Base-by-base conservation (phyloP, 2,329 filamentous ascomycete species). In the Plenodomus lindquistii region DNA sequence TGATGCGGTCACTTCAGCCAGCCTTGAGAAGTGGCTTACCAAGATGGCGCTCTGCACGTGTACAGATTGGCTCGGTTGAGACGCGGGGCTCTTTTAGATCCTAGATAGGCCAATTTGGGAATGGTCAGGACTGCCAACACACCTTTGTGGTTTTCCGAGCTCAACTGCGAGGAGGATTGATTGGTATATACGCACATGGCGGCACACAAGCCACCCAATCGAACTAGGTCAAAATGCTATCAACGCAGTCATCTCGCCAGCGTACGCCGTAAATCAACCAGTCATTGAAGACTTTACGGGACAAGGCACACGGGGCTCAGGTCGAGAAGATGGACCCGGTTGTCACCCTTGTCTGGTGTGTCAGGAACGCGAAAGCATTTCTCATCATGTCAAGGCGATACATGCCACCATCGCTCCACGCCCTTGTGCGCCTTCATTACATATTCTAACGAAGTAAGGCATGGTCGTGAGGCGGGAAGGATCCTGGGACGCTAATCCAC, bases 381-480 rank as follows among this genome's bases (percentile, higher is more conserved):
- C 27, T 8, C 15, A 8, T 15, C 4, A 11, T 31, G 27, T 4
- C 11, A 31, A 31, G 27, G 15, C 4, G 27, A 7, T 31, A 8
- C 6, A 8, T 31, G n/a, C n/a, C 22, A 31, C 27, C 27, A 8
- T 31, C 27, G 27, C 27, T 31, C 15, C 27, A 8, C 11, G 11
- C 27, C 27, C 27, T 15, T 31, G 27, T 15, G 10, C 6, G 27
- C 27, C 15, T 46, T 49, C 16, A 21, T 35, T 21, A 36, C 38
- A 44, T 27, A 37, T 40, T 47, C 46, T 37, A 48, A 47, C 31
- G 40, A 31, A 45, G 48, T 36, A 57, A 49, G 44, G 49, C 42
- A 45, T 40, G 42, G 20, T 46, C 42, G 43, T 44, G 42, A 51
- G 42, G 51, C 57, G 57, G 57, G 57, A 59, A 60, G 55, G 55